Conservation (phyloP, 2,329 filamentous ascomycete species). For the Alternaria sp. region DNA sequence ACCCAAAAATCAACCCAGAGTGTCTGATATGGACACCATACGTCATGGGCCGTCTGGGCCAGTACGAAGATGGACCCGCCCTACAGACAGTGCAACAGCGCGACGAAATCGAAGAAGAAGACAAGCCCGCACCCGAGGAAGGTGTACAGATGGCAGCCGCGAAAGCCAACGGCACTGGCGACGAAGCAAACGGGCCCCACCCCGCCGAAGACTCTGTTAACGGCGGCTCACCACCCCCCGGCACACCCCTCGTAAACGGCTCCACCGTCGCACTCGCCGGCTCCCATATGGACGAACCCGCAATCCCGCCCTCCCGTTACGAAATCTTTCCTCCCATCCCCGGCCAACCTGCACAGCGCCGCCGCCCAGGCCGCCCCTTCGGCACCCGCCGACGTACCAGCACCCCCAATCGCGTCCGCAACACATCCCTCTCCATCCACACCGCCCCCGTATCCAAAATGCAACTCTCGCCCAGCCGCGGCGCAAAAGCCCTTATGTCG, state of each 20-base stretch:
- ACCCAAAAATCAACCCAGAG: slow-evolving; percentile 81
- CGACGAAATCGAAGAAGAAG: slow-evolving; percentile 68
- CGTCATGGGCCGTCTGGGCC: slow-evolving; percentile 86
- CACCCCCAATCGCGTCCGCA: slow-evolving; percentile 41
- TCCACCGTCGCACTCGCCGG: slow-evolving; percentile 36
- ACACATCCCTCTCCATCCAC: slow-evolving; percentile 33
- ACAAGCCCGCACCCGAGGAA: slow-evolving; percentile 51
- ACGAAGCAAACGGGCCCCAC: slow-evolving; percentile 25
- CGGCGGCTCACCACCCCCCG: slow-evolving; percentile 38
- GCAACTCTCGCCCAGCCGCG: slow-evolving; percentile 38
- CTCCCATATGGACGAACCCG: slow-evolving; percentile 41
- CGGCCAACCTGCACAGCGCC: slow-evolving; percentile 49
- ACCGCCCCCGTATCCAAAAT: slow-evolving; percentile 42
- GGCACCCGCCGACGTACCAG: slow-evolving; percentile 45
- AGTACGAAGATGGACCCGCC: slow-evolving; percentile 81
- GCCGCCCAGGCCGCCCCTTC: slow-evolving; percentile 47
- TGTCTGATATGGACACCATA: slow-evolving; percentile 94
- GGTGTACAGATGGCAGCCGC: slow-evolving; percentile 49
- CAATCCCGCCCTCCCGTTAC: slow-evolving; percentile 74
- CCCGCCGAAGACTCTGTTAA: slow-evolving; percentile 37
- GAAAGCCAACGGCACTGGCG: slow-evolving; percentile 29
- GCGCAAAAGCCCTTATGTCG: slow-evolving; percentile 32
- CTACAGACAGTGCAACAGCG: slow-evolving; percentile 87
- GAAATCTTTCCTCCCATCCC: slow-evolving; percentile 77
- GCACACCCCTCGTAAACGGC: slow-evolving; percentile 42